A percentile compares a stretch with the other conserved stretches of the same genome.
These are phyloP conservation scores for Trypanosoma cruzi DNA, from an alignment of 208 protist genomes.

Conservation along the genomic window DNA sequence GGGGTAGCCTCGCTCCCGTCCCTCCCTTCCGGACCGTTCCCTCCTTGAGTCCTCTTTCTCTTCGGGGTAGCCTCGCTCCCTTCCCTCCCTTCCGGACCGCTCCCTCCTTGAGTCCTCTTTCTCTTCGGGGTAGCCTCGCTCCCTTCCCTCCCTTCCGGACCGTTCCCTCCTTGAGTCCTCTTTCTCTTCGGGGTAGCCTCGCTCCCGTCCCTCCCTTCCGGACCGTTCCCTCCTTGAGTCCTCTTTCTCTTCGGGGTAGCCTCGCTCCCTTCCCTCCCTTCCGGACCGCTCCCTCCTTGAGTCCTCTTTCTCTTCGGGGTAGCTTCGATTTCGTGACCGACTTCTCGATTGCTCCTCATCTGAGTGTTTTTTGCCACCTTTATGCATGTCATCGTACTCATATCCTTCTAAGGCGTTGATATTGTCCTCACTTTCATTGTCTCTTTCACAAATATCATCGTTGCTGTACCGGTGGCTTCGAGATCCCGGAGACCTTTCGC, in stretches of 20 bases:
- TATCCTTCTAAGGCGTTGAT: no score
- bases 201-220: neutral
- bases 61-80: neutral
- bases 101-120: no score
- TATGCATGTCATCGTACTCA: no score
- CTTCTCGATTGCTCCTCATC: no score
- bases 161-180: neutral
- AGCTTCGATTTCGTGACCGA: neutral
- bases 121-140: constrained; percentile 2
- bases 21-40: neutral
- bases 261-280: neutral
- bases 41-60: neutral
- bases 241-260: no score
- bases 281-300: neutral
- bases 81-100: neutral
- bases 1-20: neutral
- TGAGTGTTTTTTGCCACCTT: no score
- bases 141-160: constrained; percentile 7
- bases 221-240: no score
- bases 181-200: neutral
- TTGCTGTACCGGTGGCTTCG: neutral
- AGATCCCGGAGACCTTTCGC: neutral
- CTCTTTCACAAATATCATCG: no score
- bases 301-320: neutral
- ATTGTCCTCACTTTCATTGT: no score